phyloP scores from a whole-genome alignment of 2,329 filamentous ascomycete genomes.

The Fusarium cyanostomum region DNA sequence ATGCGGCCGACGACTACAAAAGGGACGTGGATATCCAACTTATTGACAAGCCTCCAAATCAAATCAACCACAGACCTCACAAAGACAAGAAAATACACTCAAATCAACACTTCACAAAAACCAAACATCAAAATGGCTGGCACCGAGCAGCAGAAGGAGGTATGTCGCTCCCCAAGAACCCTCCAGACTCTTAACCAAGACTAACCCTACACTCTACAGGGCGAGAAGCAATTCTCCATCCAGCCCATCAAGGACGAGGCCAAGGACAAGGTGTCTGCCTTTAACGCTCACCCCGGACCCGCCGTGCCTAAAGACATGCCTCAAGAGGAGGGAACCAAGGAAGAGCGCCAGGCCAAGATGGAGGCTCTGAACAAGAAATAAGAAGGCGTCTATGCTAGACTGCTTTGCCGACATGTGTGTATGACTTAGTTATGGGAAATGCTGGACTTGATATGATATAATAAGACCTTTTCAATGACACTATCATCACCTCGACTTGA shows the following conservation, averaged over 20 bases:
- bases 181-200: not conserved
- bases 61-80: slow-evolving; percentile 9
- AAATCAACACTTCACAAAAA: slow-evolving; percentile 7
- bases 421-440: slow-evolving; percentile 31
- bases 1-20: slow-evolving; percentile 37
- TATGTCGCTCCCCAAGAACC: slow-evolving; percentile 15
- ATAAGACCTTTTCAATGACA: slow-evolving; percentile 18
- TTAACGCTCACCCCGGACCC: slow-evolving; percentile 67
- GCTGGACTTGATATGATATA: slow-evolving; percentile 15
- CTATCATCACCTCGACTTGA: not conserved
- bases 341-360: slow-evolving; percentile 72
- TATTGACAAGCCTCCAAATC: not conserved
- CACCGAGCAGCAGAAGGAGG: slow-evolving; percentile 47
- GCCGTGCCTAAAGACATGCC: slow-evolving; percentile 64
- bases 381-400: slow-evolving; percentile 8
- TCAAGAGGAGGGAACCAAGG: slow-evolving; percentile 69
- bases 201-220: slow-evolving; percentile 38
- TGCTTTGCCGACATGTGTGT: slow-evolving; percentile 26
- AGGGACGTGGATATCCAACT: slow-evolving; percentile 21
- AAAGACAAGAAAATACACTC: slow-evolving; percentile 4
- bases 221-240: slow-evolving; percentile 57
- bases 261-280: slow-evolving; percentile 60
- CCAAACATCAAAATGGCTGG: slow-evolving; percentile 40
- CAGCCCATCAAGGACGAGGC: slow-evolving; percentile 56
- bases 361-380: slow-evolving; percentile 70